A percentile compares a stretch with the other conserved stretches of the same genome.
Evolutionary conservation across 257 asterid genomes (phyloP).

Genomic region (Jacaranda mimosifolia): DNA sequence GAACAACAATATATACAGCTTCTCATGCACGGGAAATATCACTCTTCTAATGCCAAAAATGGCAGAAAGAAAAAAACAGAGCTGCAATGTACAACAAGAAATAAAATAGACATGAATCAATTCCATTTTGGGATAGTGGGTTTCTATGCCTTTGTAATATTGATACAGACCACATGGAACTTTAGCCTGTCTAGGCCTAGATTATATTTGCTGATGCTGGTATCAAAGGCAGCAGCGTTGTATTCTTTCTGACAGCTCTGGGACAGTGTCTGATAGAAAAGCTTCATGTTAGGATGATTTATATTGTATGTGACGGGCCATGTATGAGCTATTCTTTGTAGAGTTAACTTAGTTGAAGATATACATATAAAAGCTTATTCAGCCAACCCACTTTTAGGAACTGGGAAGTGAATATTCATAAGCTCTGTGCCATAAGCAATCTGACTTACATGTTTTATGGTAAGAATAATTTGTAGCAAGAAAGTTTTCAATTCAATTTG

Average conservation of each 20-base stretch:
- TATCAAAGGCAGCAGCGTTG: conserved; percentile 25
- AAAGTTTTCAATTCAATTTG: no score
- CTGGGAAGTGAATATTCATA: no score
- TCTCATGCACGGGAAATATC: conserved; percentile 49
- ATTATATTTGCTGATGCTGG: conserved; percentile 8
- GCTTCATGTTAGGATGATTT: background rate
- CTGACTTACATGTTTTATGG: no score
- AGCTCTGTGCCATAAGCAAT: no score
- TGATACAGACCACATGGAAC: background rate
- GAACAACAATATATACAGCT: conserved; percentile 31
- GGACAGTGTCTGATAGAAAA: background rate
- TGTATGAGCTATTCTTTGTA: conserved; percentile 21
- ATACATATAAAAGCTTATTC: background rate
- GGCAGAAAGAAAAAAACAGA: conserved; percentile 34
- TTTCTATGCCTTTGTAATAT: background rate
- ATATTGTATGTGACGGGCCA: background rate
- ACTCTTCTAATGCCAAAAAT: conserved; percentile 42
- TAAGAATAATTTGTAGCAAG: no score
- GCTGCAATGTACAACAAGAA: conserved; percentile 36
- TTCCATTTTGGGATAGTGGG: background rate
- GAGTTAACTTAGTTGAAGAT: background rate
- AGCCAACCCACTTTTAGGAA: no score
- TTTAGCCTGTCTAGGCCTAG: background rate
- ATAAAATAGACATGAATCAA: conserved; percentile 15
- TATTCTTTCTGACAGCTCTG: conserved; percentile 14